Conservation (phyloP, 1,139 yeast species). For the Scheffersomyces quercinus region DNA sequence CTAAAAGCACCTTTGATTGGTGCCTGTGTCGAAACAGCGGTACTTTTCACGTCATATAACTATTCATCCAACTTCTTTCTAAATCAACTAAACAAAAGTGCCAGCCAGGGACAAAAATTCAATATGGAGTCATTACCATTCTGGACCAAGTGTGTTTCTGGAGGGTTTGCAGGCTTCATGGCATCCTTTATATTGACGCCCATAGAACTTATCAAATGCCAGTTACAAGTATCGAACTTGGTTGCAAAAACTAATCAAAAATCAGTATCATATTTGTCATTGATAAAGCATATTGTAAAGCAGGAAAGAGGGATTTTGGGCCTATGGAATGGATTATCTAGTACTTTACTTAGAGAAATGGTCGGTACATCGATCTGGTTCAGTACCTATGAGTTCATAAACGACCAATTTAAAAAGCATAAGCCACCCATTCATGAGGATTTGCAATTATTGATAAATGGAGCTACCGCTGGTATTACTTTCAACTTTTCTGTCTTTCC, state of each 20-base stretch:
- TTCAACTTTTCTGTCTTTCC: conserved; percentile 85
- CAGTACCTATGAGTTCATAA: conserved; percentile 73
- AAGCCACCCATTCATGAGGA: conserved; percentile 29
- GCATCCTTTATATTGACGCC: conserved; percentile 90
- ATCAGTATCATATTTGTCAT: conserved; percentile 21
- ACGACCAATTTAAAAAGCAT: conserved; percentile 33
- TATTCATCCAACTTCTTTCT: conserved; percentile 35
- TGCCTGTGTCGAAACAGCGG: conserved; percentile 84
- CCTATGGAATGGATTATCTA: conserved; percentile 80
- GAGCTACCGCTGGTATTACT: conserved; percentile 83
- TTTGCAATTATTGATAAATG: conserved; percentile 64
- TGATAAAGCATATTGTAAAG: conserved; percentile 45
- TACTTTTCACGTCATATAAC: conserved; percentile 64
- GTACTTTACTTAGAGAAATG: conserved; percentile 82
- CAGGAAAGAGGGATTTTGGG: conserved; percentile 53
- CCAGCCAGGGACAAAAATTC: neutral
- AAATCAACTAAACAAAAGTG: conserved; percentile 3
- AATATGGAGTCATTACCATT: conserved; percentile 28
- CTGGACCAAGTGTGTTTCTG: conserved; percentile 54
- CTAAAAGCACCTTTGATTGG: conserved; percentile 80
- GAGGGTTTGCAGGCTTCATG: conserved; percentile 79
- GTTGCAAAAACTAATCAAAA: conserved; percentile 15
- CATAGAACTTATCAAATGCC: conserved; percentile 83
- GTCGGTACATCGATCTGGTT: conserved; percentile 96
- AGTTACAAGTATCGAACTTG: conserved; percentile 73